Evolutionary conservation across 768 basidiomycete species (phyloP).

Genomic region (Amylocystis lapponica): DNA sequence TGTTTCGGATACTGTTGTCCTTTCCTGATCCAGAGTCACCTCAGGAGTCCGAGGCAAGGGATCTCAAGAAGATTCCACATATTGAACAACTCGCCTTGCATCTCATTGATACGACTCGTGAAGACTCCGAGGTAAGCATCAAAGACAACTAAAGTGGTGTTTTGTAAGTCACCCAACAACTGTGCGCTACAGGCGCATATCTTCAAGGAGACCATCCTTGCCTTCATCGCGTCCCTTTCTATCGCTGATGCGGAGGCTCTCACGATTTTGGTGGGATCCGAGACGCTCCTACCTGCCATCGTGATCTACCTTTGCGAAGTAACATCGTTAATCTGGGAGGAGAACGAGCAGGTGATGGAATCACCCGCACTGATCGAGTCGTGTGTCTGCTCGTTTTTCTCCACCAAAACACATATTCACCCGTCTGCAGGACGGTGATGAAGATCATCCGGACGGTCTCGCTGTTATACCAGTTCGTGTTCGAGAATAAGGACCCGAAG

Average conservation of each 20-base stretch:
- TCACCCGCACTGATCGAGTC: constrained; percentile 30
- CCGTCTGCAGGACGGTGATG: constrained; percentile 44
- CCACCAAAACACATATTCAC: constrained; percentile 3
- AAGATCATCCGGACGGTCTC: constrained; percentile 48
- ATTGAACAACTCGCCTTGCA: constrained; percentile 26
- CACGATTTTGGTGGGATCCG: constrained; percentile 39
- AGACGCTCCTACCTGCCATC: constrained; percentile 58
- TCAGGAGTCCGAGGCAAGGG: constrained; percentile 5
- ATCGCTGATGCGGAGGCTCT: constrained; percentile 33
- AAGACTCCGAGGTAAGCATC: constrained; percentile 17
- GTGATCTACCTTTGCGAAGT: constrained; percentile 49
- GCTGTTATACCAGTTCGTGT: constrained; percentile 61
- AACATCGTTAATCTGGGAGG: constrained; percentile 46
- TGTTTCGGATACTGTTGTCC: constrained; percentile 15
- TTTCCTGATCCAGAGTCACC: constrained; percentile 6
- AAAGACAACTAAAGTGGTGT: too few species aligned
- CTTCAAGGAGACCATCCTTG: constrained; percentile 32
- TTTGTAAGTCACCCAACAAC: background rate
- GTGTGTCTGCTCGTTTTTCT: constrained; percentile 25
- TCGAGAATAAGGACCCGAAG: constrained; percentile 35
- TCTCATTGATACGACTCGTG: constrained; percentile 17
- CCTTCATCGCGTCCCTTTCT: constrained; percentile 35
- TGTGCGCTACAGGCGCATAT: constrained; percentile 3
- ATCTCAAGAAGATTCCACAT: constrained; percentile 20
- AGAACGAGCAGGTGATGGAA: constrained; percentile 28